Evolutionary conservation across 208 protist species (phyloP).

Genomic region (Tritrichomonas musculus): DNA sequence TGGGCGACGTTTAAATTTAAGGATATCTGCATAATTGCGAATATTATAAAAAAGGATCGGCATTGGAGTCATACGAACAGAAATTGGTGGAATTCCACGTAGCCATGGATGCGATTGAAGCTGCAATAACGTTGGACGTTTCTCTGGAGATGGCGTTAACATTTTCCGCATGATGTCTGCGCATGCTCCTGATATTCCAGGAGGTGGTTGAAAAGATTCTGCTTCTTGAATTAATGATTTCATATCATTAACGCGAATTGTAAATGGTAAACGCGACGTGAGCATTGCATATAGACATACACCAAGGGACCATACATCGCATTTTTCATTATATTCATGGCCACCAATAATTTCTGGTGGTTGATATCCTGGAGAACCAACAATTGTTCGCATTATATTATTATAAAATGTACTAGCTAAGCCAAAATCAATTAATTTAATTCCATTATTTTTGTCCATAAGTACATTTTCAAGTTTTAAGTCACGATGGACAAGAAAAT

Average conservation of each 20-base stretch:
- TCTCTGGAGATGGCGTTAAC: not conserved
- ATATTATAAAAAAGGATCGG: slow-evolving; percentile 1
- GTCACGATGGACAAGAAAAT: slow-evolving; percentile 24
- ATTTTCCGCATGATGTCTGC: not conserved
- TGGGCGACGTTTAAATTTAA: not conserved
- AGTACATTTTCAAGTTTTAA: slow-evolving; percentile 33
- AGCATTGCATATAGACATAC: not conserved
- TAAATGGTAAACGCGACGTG: not conserved
- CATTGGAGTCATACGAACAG: not conserved
- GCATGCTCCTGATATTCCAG: not conserved
- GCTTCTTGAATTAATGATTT: not conserved
- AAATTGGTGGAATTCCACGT: not conserved
- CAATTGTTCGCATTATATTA: not conserved
- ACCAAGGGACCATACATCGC: slow-evolving; percentile 28
- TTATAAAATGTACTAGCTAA: not conserved
- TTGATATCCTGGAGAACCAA: not conserved
- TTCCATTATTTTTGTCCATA: not conserved
- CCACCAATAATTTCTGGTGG: slow-evolving; percentile 27
- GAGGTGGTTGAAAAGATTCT: not conserved
- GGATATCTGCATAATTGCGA: not conserved
- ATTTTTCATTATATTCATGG: slow-evolving; percentile 23
- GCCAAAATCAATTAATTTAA: slow-evolving; percentile 31
- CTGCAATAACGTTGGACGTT: not conserved
- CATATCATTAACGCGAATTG: not conserved
- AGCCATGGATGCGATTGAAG: not conserved